Percentiles rank a stretch among this genome's conserved stretches.
Conservation (phyloP, 768 basidiomycete genomes). For the Amanita muscaria region DNA sequence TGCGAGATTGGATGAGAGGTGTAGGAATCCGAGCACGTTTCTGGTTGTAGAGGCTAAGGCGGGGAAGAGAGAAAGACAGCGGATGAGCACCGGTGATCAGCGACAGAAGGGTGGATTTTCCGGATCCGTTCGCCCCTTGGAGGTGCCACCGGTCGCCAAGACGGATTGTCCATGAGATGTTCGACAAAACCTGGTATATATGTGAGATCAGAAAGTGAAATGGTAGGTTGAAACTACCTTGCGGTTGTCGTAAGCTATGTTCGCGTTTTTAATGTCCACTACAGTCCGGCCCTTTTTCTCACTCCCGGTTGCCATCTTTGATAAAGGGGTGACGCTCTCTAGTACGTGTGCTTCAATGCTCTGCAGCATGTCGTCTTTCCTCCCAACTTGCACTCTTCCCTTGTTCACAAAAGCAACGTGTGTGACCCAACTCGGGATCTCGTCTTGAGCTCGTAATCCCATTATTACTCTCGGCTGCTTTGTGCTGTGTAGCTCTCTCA, state of each 20-base stretch:
- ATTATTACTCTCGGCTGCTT: slow-evolving; percentile 53
- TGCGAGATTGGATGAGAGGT: slow-evolving; percentile 48
- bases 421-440: slow-evolving; percentile 63
- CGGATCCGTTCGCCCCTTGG: slow-evolving; percentile 85
- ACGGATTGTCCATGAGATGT: slow-evolving; percentile 75
- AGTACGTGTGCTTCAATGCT: neutral
- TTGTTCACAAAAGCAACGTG: slow-evolving; percentile 52
- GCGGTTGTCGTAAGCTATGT: slow-evolving; percentile 61
- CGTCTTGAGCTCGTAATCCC: slow-evolving; percentile 55
- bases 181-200: slow-evolving; percentile 54
- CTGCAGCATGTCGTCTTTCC: slow-evolving; percentile 27
- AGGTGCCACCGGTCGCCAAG: slow-evolving; percentile 88
- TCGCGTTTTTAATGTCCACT: slow-evolving; percentile 57
- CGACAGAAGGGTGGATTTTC: slow-evolving; percentile 90
- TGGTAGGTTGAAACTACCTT: slow-evolving; percentile 30
- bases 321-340: neutral
- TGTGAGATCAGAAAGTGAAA: neutral
- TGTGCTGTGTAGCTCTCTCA: slow-evolving; percentile 42
- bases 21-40: slow-evolving; percentile 53
- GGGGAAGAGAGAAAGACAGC: slow-evolving; percentile 54
- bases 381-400: slow-evolving; percentile 42
- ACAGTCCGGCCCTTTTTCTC: slow-evolving; percentile 22
- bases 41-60: slow-evolving; percentile 14
- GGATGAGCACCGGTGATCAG: slow-evolving; percentile 93
- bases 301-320: neutral